Evolutionary conservation across 768 basidiomycete species (phyloP).

Genomic region (Macrolepiota fuliginosa): DNA sequence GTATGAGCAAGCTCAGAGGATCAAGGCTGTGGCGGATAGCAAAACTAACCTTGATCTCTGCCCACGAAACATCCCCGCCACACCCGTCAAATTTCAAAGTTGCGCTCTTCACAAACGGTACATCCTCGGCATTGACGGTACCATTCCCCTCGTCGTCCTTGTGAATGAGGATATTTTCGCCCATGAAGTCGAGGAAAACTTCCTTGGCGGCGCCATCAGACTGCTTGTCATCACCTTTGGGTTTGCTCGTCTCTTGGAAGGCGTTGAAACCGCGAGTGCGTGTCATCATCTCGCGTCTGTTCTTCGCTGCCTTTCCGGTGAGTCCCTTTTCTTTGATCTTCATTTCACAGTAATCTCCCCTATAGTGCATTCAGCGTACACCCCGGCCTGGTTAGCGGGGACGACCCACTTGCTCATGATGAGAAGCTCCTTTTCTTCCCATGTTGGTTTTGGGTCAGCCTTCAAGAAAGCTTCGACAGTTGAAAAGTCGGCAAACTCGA

Average conservation of each 20-base stretch:
- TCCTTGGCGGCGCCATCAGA: constrained; percentile 42
- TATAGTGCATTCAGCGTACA: constrained; percentile 23
- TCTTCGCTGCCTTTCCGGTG: constrained; percentile 63
- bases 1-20: not conserved
- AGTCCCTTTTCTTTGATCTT: constrained; percentile 95
- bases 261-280: constrained; percentile 70
- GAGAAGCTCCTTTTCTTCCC: constrained; percentile 70
- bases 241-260: constrained; percentile 62
- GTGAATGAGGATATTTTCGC: constrained; percentile 62
- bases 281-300: constrained; percentile 54
- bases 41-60: constrained; percentile 45
- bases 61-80: constrained; percentile 46
- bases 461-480: constrained; percentile 74
- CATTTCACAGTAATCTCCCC: constrained; percentile 89
- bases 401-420: constrained; percentile 82
- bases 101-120: constrained; percentile 52
- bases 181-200: constrained; percentile 73
- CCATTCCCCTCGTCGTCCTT: constrained; percentile 61
- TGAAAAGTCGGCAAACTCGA: constrained; percentile 76
- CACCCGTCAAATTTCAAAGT: constrained; percentile 59
- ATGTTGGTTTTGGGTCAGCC: constrained; percentile 79
- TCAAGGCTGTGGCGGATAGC: not conserved
- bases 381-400: not conserved
- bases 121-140: constrained; percentile 57
- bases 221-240: constrained; percentile 26